Percentiles rank a stretch among this genome's conserved stretches.
Evolutionary conservation across 2,329 filamentous ascomycete genomes (phyloP).

Genomic region (Aspergillus sp.): DNA sequence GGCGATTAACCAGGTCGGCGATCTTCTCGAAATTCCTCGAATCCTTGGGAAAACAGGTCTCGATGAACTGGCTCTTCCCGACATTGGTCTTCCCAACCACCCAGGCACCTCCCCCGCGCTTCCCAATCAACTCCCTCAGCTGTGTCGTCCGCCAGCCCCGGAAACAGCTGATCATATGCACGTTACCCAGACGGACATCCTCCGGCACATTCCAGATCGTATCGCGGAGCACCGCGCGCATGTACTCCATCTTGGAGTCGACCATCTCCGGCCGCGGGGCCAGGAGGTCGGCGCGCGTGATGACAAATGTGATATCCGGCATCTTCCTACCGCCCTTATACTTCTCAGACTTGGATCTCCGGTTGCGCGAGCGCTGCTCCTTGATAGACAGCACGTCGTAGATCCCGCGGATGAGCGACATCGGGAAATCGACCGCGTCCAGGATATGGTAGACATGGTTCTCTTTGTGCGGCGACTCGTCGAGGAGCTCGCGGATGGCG

Average conservation of each 20-base stretch:
- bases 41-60: constrained; percentile 73
- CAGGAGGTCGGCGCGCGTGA: constrained; percentile 79
- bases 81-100: constrained; percentile 98
- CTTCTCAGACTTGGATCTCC: constrained; percentile 58
- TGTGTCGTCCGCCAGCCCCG: constrained; percentile 83
- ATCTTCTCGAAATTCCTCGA: constrained; percentile 38
- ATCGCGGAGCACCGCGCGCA: constrained; percentile 66
- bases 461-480: constrained; percentile 77
- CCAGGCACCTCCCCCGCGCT: constrained; percentile 79
- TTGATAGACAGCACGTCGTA: constrained; percentile 60
- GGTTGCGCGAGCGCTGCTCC: constrained; percentile 68
- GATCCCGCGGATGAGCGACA: constrained; percentile 77
- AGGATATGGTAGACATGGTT: constrained; percentile 95
- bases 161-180: constrained; percentile 77
- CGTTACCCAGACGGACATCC: constrained; percentile 74
- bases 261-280: constrained; percentile 77
- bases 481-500: constrained; percentile 71
- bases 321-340: constrained; percentile 60
- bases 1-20: constrained; percentile 24
- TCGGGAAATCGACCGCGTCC: constrained; percentile 92
- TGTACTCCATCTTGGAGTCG: constrained; percentile 74
- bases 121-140: constrained; percentile 77
- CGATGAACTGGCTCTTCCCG: constrained; percentile 87
- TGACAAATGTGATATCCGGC: constrained; percentile 80
- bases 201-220: constrained; percentile 59